Evolutionary conservation across 1,139 yeast genomes (phyloP), one percentile per base, ranked within the genome.

Genomic region (Blastobotrys niveus): DNA sequence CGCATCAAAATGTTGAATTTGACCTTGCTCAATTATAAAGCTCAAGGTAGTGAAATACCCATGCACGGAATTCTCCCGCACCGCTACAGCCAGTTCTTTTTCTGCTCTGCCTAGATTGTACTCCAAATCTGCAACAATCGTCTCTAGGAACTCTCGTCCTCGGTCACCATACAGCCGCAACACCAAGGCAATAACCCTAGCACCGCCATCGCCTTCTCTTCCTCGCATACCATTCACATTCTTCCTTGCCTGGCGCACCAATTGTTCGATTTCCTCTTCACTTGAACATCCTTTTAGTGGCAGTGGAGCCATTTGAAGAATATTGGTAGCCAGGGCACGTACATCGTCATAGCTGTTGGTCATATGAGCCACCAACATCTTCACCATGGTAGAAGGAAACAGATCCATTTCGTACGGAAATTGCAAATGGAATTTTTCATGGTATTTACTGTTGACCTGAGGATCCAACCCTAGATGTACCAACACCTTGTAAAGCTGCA

Each of bases 161-260:
- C 54, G 56, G 12, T 44, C 37, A 10, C 42, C 43, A 20, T 55
- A 58, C 8, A 63, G 46, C 59, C 57, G 39, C 55, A 59, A 54
- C 63, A 72, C 39, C 49, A 82, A 72, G 52, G 75, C 77, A 34
- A 82, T 65, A 12, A 81, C 65, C 35, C 80, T 73, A 0, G 95
- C 89, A 8, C 93, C 96, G 21, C 89, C 82, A 51, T 89, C 96
- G 42, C 88, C 82, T 49, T 73, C 77, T 47, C 88, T 74, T 19
- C 89, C 93, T 39, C 79, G 76, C 53, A 77, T 67, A 41, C 78
- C 79, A 5, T 66, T 57, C 40, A 86, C 61, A 59, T 80, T 65
- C 0, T 57, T 50, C 20, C 72, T 52, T 0, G 82, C 72, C 39
- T 71, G 68, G 0, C 54, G 42, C 5, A 64, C 53, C 1, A 77